Conservation (phyloP, 75 land plant species). For the Sequoiadendron giganteum region DNA sequence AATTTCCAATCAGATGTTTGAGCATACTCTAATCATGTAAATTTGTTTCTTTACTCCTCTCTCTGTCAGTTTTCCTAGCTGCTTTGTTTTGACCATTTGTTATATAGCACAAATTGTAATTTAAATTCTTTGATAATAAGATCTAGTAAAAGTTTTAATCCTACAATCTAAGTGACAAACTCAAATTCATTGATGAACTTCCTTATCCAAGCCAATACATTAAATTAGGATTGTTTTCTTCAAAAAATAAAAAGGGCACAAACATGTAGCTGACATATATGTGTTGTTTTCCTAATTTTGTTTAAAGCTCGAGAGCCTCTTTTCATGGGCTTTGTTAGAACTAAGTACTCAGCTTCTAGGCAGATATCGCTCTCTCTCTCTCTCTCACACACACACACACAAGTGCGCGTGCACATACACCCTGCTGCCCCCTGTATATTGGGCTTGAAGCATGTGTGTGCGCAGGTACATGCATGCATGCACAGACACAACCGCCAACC, state of each 20-base stretch:
- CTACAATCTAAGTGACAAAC: background rate
- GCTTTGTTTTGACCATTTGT: too few species aligned
- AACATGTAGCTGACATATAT: background rate
- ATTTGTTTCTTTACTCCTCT: background rate
- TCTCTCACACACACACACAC: background rate
- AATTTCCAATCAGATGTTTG: background rate
- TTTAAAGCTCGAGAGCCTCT: background rate
- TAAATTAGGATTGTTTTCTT: background rate
- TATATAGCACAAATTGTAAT: too few species aligned
- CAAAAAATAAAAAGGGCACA: background rate
- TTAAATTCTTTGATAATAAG: background rate
- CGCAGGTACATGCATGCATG: too few species aligned
- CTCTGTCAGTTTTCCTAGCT: too few species aligned
- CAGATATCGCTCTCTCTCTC: too few species aligned
- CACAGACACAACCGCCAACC: too few species aligned
- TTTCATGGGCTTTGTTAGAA: too few species aligned
- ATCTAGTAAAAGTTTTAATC: background rate
- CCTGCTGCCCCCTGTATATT: too few species aligned
- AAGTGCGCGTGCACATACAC: background rate
- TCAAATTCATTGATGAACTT: background rate
- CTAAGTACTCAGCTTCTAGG: too few species aligned
- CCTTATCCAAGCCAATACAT: background rate
- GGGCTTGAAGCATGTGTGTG: background rate
- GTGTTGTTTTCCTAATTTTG: background rate
- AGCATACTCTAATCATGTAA: background rate